Evolutionary conservation across 805 yeast species (phyloP).

Genomic region (Saccharomycopsis javanensis): DNA sequence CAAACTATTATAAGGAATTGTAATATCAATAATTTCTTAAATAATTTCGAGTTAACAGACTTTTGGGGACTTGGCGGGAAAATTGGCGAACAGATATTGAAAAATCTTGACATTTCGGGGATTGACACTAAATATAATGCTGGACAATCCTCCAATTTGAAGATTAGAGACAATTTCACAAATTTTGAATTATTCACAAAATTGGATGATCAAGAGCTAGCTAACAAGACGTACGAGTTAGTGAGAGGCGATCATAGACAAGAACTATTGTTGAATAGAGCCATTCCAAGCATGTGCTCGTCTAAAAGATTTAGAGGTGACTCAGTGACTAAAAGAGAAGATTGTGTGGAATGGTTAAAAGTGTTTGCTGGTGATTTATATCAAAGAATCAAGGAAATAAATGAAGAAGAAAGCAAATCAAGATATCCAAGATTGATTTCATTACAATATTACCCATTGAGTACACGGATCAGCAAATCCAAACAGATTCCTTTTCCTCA

Average conservation of each 20-base stretch:
- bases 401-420: constrained; percentile 43
- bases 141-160: constrained; percentile 35
- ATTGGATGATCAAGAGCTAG: constrained; percentile 38
- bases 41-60: constrained; percentile 55
- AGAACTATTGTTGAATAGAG: constrained; percentile 29
- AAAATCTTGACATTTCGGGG: constrained; percentile 40
- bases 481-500: constrained; percentile 13
- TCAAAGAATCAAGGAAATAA: constrained; percentile 61
- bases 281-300: constrained; percentile 81
- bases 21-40: constrained; percentile 43
- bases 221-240: constrained; percentile 46
- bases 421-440: constrained; percentile 13
- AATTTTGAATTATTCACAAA: constrained; percentile 29
- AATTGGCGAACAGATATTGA: constrained; percentile 50
- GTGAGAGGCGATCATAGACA: constrained; percentile 45
- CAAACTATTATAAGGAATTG: constrained; percentile 63
- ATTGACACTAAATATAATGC: constrained; percentile 6
- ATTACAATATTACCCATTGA: constrained; percentile 4
- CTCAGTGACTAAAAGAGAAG: constrained; percentile 42
- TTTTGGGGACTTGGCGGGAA: constrained; percentile 92
- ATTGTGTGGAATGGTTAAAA: constrained; percentile 66
- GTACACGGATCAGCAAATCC: constrained; percentile 5
- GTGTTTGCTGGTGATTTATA: constrained; percentile 76
- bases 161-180: constrained; percentile 41
- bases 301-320: constrained; percentile 65